These are phyloP conservation scores for Cystobasidium ongulense DNA, from an alignment of 768 basidiomycete species.

Conservation along the genomic window DNA sequence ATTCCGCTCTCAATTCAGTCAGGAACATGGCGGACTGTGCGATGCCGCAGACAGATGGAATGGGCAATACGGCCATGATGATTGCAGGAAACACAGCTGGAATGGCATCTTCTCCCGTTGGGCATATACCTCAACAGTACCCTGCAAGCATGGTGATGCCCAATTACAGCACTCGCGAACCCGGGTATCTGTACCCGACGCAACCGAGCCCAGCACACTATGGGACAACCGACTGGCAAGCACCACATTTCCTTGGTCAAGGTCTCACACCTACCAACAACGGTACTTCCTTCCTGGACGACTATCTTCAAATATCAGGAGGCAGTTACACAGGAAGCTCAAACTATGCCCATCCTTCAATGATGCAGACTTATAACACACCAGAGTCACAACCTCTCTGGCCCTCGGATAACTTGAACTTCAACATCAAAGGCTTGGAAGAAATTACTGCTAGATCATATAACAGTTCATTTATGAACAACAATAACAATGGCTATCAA, in stretches of 20 bases:
- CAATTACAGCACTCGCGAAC: not conserved
- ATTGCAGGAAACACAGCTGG: not conserved
- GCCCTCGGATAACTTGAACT: slow-evolving; percentile 13
- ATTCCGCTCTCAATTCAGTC: not conserved
- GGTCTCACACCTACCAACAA: not conserved
- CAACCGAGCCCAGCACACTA: not conserved
- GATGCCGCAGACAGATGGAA: too few relatives aligned
- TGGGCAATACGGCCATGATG: not conserved
- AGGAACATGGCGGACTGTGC: too few relatives aligned
- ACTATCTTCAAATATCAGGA: not conserved
- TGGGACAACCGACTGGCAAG: not conserved
- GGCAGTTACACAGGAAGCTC: not conserved
- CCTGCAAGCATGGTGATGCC: not conserved
- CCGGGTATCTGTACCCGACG: not conserved
- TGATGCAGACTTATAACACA: not conserved
- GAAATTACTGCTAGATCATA: slow-evolving; percentile 1
- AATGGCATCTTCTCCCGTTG: not conserved
- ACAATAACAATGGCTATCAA: not conserved
- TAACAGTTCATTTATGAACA: not conserved
- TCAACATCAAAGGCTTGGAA: slow-evolving; percentile 1
- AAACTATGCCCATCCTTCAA: not conserved
- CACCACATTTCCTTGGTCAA: not conserved
- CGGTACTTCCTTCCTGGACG: not conserved
- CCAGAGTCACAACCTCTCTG: not conserved
- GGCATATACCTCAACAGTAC: not conserved